phyloP scores from a whole-genome alignment of 768 basidiomycete genomes.

The Macrolepiota fuliginosa region DNA sequence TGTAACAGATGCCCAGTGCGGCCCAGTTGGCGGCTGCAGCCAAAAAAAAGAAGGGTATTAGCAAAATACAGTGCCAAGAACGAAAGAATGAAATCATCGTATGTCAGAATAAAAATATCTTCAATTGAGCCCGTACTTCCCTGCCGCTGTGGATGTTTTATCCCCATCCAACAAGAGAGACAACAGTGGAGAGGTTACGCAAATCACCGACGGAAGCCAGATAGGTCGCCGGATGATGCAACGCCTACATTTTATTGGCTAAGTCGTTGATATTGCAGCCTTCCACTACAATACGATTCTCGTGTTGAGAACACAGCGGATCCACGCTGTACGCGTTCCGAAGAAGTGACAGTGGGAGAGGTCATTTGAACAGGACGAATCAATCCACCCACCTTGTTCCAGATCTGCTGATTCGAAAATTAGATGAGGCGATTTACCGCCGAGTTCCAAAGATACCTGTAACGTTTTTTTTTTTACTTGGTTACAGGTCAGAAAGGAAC shows the following conservation, averaged over 20 bases:
- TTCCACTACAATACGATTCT: background rate
- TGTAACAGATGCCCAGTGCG: slow-evolving; percentile 83
- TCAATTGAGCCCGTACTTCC: background rate
- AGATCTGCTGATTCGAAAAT: slow-evolving; percentile 91
- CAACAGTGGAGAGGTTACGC: no score
- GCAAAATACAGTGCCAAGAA: background rate
- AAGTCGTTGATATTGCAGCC: background rate
- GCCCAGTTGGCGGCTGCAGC: slow-evolving; percentile 77
- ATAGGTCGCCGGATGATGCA: background rate
- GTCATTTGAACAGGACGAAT: no score
- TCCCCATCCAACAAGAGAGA: background rate
- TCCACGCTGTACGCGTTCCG: background rate
- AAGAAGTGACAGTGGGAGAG: background rate
- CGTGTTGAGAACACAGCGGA: background rate
- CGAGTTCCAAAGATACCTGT: slow-evolving; percentile 88
- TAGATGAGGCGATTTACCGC: slow-evolving; percentile 89
- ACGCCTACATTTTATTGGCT: background rate
- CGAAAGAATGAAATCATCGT: background rate
- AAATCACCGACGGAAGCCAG: background rate
- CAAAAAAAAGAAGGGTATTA: background rate
- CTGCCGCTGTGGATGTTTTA: background rate
- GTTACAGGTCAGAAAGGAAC: background rate
- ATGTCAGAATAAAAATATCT: slow-evolving; percentile 3
- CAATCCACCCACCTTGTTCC: slow-evolving; percentile 55
- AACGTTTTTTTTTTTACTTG: slow-evolving; percentile 13